Base-by-base conservation (phyloP, 306 rosid species). In the Elaeagnus macrophylla region DNA sequence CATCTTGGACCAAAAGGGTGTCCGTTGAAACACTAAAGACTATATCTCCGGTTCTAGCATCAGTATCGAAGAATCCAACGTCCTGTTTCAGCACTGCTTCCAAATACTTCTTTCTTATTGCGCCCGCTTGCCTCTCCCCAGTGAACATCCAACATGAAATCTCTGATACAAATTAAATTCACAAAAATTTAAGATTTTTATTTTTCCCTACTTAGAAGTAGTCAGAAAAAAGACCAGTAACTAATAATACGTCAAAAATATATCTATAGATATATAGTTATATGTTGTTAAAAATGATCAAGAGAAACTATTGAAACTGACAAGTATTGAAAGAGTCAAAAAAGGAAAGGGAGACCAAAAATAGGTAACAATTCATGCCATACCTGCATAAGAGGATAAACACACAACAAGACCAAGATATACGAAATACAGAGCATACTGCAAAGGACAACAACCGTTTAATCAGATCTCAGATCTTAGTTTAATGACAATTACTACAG, bases 81-180 rank as follows among this genome's bases (percentile, higher is more conserved):
- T 93, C 99, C 25, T 93, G 99, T 74, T 79, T 87, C 12, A 93
- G 77, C 58, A 93, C 99, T 1, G 96, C 95, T 39, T 93, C 96
- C 53, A 93, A 65, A 55, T 93, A 93, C 79, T 87, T 93, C 81
- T 93, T 93, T 49, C 99, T 87, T 68, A 93, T 73, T 3, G 95
- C 80, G 68, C 95, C 81, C 69, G 77, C 96, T 64, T 93, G 99
- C 32, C 99, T 84, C 70, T 93, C 99, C 46, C 99, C 99, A 46
- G 84, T 84, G 67, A 80, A 87, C 99, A 93, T 93, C 99, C 99
- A 93, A 54, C 99, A 93, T 59, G 96, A 85, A 63, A 93, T 93
- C 75, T 93, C 99, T 93, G 85, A 16, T 12, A 16, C 37, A 64
- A 17, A 8, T 20, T 18, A 42, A 57, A n/a, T 20, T 25, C 32